Evolutionary conservation across 1,139 yeast genomes (phyloP).

Genomic region (Kodamaea arcana): DNA sequence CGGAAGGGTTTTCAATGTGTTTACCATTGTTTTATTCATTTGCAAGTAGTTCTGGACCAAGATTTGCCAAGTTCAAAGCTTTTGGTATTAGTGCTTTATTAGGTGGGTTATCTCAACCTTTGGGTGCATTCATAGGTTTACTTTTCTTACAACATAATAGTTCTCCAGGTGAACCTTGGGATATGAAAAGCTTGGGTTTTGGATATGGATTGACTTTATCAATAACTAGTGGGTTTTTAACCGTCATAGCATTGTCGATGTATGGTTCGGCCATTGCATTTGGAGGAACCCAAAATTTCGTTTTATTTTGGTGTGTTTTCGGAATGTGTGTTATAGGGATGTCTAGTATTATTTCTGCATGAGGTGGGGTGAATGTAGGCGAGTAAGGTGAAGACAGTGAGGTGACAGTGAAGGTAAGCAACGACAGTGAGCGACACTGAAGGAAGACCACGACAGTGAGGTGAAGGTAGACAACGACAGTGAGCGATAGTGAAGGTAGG

Average conservation of each 20-base stretch:
- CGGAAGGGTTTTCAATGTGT: slow-evolving; percentile 96
- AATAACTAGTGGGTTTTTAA: slow-evolving; percentile 77
- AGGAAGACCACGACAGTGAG: too few relatives aligned
- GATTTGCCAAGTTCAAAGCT: slow-evolving; percentile 54
- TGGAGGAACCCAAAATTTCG: slow-evolving; percentile 57
- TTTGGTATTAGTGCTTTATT: slow-evolving; percentile 59
- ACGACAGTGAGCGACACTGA: too few relatives aligned
- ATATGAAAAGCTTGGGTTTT: slow-evolving; percentile 31
- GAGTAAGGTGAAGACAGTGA: too few relatives aligned
- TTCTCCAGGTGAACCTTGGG: slow-evolving; percentile 28
- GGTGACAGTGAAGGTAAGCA: too few relatives aligned
- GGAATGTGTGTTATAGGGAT: slow-evolving; percentile 44
- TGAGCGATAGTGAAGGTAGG: too few relatives aligned
- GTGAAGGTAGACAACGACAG: too few relatives aligned
- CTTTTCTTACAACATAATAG: slow-evolving; percentile 36
- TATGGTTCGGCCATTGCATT: slow-evolving; percentile 71
- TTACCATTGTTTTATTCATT: slow-evolving; percentile 78
- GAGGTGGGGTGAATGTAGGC: background rate
- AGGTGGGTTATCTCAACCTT: slow-evolving; percentile 84
- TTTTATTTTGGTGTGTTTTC: slow-evolving; percentile 48
- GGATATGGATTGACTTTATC: slow-evolving; percentile 66
- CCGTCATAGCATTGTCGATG: slow-evolving; percentile 81
- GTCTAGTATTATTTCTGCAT: slow-evolving; percentile 15
- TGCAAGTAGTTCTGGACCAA: slow-evolving; percentile 15
- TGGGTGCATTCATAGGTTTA: slow-evolving; percentile 79